Percentiles rank a stretch among this genome's conserved stretches.
Evolutionary conservation across 2,329 filamentous ascomycete species (phyloP).

Genomic region (Diaporthe longicolla): DNA sequence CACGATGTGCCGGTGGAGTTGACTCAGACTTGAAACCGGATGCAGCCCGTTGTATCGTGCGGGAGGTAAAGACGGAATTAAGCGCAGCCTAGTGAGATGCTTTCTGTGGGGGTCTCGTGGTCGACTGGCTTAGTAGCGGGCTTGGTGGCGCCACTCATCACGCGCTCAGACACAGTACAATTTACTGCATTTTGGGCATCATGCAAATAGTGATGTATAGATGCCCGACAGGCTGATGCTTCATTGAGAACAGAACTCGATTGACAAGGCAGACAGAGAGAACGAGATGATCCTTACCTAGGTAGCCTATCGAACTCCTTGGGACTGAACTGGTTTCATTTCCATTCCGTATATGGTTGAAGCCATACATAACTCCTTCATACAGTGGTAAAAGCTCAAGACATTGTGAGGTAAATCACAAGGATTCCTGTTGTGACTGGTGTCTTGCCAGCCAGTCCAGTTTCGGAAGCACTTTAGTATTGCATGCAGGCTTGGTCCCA

Average conservation of each 20-base stretch:
- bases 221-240: background rate
- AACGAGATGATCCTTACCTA: too few relatives aligned
- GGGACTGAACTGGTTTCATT: too few relatives aligned
- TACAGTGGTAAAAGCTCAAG: too few relatives aligned
- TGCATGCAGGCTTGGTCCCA: background rate
- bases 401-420: background rate
- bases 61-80: background rate
- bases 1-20: slow-evolving; percentile 52
- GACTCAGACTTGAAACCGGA: slow-evolving; percentile 49
- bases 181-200: slow-evolving; percentile 8
- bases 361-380: too few relatives aligned
- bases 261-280: too few relatives aligned
- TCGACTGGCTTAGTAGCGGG: background rate
- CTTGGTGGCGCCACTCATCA: slow-evolving; percentile 13
- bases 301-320: too few relatives aligned
- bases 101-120: background rate
- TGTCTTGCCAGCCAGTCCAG: background rate
- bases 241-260: background rate
- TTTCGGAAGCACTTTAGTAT: background rate
- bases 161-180: background rate
- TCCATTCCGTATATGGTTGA: background rate
- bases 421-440: background rate
- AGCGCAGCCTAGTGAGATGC: background rate
- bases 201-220: background rate
- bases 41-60: slow-evolving; percentile 36